phyloP scores from a whole-genome alignment of 1,284 basidiomycete species.

The Tilletia caries region DNA sequence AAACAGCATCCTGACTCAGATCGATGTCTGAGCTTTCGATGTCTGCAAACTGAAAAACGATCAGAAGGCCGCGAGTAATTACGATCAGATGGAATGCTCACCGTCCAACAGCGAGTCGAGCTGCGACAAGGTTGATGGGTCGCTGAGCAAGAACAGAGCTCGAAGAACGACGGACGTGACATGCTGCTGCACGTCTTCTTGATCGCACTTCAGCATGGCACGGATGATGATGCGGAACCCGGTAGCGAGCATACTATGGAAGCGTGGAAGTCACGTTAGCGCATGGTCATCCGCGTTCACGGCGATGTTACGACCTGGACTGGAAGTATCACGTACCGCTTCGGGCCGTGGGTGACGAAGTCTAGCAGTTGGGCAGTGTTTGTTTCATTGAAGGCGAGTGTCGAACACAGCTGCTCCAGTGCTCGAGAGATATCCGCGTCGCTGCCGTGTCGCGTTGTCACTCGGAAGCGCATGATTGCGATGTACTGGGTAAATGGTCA shows the following conservation, averaged over 20 bases:
- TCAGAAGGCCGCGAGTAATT: no score
- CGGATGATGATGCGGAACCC: slow-evolving; percentile 2
- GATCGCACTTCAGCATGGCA: slow-evolving; percentile 6
- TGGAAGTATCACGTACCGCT: neutral
- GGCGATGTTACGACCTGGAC: neutral
- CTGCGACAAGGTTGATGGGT: neutral
- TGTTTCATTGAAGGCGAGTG: neutral
- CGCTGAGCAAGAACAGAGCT: neutral
- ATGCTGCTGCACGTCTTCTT: neutral
- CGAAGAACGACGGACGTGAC: neutral
- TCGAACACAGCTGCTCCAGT: neutral
- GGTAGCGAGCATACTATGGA: neutral
- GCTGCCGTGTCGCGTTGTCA: neutral
- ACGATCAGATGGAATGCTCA: neutral
- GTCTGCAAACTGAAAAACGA: neutral
- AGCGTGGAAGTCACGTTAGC: neutral
- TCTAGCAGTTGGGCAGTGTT: neutral
- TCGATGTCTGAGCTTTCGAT: neutral
- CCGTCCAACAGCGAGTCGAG: neutral
- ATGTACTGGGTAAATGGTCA: neutral
- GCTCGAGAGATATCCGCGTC: neutral
- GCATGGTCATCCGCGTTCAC: neutral
- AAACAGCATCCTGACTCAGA: neutral
- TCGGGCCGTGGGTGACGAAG: neutral
- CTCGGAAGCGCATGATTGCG: slow-evolving; percentile 9